A percentile compares a stretch with the other conserved stretches of the same genome.
These are phyloP conservation scores for Pouteria campechiana DNA, from an alignment of 179 eudicot species.

Conservation along the genomic window DNA sequence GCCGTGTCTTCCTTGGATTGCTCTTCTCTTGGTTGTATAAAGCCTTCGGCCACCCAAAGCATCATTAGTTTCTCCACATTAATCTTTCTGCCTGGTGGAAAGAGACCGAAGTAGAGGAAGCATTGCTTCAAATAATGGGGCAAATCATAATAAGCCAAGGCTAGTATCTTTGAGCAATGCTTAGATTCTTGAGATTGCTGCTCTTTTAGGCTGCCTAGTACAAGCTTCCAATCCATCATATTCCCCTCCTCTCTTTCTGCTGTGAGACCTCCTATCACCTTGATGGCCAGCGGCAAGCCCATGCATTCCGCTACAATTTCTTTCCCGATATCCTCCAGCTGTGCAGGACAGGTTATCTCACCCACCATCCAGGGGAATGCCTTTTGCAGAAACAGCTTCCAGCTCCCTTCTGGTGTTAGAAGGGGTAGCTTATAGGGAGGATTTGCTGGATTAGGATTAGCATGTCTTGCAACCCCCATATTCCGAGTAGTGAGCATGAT, in stretches of 20 bases:
- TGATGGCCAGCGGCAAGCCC: conserved; percentile 18
- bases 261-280: conserved; percentile 27
- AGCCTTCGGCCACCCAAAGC: background rate
- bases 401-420: conserved; percentile 7
- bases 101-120: background rate
- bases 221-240: conserved; percentile 3
- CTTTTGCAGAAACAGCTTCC: conserved; percentile 14
- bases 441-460: background rate
- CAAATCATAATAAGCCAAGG: background rate
- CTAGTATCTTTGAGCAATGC: background rate
- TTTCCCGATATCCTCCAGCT: background rate
- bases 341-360: too few species aligned
- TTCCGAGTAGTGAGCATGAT: conserved; percentile 16
- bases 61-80: background rate
- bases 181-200: background rate
- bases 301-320: conserved; percentile 12
- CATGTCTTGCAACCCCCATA: background rate
- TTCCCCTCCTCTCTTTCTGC: conserved; percentile 10
- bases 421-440: background rate
- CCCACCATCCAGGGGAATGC: too few species aligned
- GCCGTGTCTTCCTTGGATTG: background rate
- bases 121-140: background rate
- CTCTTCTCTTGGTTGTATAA: background rate
- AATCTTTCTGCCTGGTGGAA: background rate
- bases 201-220: background rate